These are phyloP conservation scores for Lichtheimia corymbifera DNA, from an alignment of 371 early-diverging fungal genomes.

Conservation along the genomic window DNA sequence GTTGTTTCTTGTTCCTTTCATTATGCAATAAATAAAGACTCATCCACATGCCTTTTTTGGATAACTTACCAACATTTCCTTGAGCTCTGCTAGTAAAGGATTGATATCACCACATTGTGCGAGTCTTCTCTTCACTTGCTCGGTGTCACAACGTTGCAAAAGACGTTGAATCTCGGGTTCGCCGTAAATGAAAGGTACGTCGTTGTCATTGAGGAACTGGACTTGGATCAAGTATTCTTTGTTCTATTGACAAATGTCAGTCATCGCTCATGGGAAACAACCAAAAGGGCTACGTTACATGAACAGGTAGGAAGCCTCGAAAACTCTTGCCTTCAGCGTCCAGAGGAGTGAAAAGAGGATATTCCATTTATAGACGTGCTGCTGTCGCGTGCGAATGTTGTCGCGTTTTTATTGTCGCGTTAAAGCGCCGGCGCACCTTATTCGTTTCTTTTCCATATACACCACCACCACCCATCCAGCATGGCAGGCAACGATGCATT, in stretches of 20 bases:
- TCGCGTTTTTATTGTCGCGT: conserved; percentile 10
- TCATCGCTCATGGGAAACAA: not conserved
- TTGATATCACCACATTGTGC: conserved; percentile 28
- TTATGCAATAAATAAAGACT: not conserved
- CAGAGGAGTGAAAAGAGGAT: conserved; percentile 38
- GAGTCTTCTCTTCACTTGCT: conserved; percentile 12
- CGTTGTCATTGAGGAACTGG: conserved; percentile 12
- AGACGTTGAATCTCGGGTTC: conserved; percentile 23
- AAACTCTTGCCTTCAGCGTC: conserved; percentile 32
- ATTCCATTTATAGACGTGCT: conserved; percentile 15
- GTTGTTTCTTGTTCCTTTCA: not conserved
- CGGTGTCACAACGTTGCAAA: conserved; percentile 12
- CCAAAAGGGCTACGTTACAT: conserved; percentile 23
- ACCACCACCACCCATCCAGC: conserved; percentile 1
- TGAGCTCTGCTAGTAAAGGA: conserved; percentile 35
- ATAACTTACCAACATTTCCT: conserved; percentile 30
- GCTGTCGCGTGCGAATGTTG: not conserved
- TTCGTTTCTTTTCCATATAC: conserved; percentile 3
- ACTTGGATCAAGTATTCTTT: conserved; percentile 30
- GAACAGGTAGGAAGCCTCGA: conserved; percentile 38
- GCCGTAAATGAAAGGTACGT: conserved; percentile 21
- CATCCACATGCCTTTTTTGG: not conserved
- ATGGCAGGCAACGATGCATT: conserved; percentile 28
- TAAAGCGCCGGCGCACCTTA: conserved; percentile 5
- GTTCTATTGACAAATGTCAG: conserved; percentile 9